Evolutionary conservation across 2,329 filamentous ascomycete genomes (phyloP).

Genomic region (Ophiostoma novo-ulmi): DNA sequence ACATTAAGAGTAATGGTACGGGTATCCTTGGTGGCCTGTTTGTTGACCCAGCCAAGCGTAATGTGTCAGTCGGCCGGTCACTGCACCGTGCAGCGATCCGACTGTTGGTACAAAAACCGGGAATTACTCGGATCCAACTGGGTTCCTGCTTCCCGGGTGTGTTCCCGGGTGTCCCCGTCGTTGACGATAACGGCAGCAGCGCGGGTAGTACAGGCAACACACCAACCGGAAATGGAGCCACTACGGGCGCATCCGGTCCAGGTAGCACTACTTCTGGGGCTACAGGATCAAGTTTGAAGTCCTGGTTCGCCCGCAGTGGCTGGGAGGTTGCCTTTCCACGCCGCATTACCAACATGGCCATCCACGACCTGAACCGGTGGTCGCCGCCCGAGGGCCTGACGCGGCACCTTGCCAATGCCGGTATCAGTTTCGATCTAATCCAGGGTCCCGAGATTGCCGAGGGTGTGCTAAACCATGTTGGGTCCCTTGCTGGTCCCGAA

Average conservation of each 20-base stretch:
- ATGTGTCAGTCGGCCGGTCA: constrained; percentile 84
- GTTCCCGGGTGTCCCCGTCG: constrained; percentile 72
- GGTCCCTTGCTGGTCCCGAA: constrained; percentile 67
- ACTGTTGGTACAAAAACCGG: constrained; percentile 62
- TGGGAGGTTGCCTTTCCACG: constrained; percentile 68
- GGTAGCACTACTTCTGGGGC: background rate
- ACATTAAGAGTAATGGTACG: constrained; percentile 60
- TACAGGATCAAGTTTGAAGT: constrained; percentile 40
- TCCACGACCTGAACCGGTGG: constrained; percentile 69
- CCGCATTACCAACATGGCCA: constrained; percentile 61
- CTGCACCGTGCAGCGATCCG: constrained; percentile 81
- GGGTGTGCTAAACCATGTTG: constrained; percentile 68
- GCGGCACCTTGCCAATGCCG: constrained; percentile 65
- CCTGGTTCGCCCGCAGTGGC: constrained; percentile 82
- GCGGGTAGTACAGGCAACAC: constrained; percentile 22
- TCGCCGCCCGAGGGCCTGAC: constrained; percentile 69
- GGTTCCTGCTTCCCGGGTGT: constrained; percentile 78
- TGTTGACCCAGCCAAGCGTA: constrained; percentile 79
- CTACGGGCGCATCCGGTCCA: background rate
- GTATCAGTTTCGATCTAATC: constrained; percentile 76
- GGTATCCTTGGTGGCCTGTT: constrained; percentile 82
- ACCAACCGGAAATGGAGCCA: constrained; percentile 4
- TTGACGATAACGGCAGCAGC: constrained; percentile 39
- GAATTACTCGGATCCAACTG: constrained; percentile 74
- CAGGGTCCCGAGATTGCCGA: constrained; percentile 73